phyloP scores from a whole-genome alignment of 108 stramenopile species.

The Skeletonema marinoi region DNA sequence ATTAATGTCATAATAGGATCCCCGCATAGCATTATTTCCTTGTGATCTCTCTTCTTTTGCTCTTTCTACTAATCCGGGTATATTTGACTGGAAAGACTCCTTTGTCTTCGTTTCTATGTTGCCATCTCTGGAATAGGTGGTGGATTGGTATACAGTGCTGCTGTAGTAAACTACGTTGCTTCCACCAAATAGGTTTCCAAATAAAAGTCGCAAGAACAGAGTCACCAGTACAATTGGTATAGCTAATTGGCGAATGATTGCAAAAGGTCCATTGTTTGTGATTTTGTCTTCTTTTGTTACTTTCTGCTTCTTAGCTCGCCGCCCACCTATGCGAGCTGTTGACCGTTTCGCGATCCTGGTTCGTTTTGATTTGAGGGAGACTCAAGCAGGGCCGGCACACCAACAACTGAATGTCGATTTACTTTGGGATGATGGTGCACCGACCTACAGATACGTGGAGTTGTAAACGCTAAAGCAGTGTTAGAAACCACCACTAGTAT shows the following conservation, averaged over 20 bases:
- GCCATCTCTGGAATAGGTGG: slow-evolving; percentile 42
- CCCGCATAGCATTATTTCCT: background rate
- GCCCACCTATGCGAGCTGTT: slow-evolving; percentile 33
- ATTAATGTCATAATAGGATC: background rate
- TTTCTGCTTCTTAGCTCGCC: slow-evolving; percentile 10
- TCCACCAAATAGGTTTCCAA: slow-evolving; percentile 33
- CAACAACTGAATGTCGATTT: background rate
- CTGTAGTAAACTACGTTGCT: slow-evolving; percentile 44
- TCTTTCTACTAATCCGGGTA: slow-evolving; percentile 38
- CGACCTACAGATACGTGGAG: background rate
- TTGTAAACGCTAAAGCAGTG: background rate
- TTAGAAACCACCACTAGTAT: too few species aligned
- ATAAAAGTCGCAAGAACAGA: slow-evolving; percentile 15
- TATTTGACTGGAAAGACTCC: slow-evolving; percentile 49
- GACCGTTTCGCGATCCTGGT: background rate
- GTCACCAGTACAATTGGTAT: slow-evolving; percentile 7
- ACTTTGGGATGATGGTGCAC: background rate
- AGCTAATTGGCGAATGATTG: slow-evolving; percentile 19
- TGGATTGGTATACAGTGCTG: slow-evolving; percentile 48
- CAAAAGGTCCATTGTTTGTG: slow-evolving; percentile 1
- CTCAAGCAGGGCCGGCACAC: background rate
- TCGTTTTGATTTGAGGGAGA: background rate
- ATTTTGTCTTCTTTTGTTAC: background rate
- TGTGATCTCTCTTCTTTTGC: slow-evolving; percentile 1
- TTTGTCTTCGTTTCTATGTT: slow-evolving; percentile 47